phyloP scores from a whole-genome alignment of 306 rosid species.

The Sicyos baderoa region DNA sequence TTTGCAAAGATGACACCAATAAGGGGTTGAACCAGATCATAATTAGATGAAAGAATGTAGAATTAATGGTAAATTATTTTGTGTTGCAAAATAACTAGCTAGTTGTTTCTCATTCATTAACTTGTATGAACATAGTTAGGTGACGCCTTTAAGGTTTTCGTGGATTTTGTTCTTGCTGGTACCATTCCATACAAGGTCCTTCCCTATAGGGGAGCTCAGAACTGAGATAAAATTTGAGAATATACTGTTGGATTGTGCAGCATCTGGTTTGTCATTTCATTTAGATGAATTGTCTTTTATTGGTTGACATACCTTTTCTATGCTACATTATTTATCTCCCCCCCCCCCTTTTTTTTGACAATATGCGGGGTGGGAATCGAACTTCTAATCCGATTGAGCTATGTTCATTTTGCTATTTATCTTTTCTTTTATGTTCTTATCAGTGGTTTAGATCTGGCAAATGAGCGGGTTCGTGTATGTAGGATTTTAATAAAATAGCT shows the following conservation, averaged over 20 bases:
- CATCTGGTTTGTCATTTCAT: neutral
- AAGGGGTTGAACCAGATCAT: neutral
- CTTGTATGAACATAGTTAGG: neutral
- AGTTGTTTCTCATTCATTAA: neutral
- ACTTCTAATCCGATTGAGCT: too few species aligned
- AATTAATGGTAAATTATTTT: neutral
- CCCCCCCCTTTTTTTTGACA: too few species aligned
- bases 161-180: neutral
- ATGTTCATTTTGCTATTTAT: too few species aligned
- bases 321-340: neutral
- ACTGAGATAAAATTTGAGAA: conserved; percentile 12
- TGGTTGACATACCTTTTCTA: neutral
- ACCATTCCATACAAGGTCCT: neutral
- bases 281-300: neutral
- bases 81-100: neutral
- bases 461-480: neutral
- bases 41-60: neutral
- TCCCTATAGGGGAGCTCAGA: neutral
- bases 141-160: neutral
- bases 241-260: neutral
- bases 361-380: too few species aligned
- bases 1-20: neutral
- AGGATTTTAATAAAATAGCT: conserved; percentile 3
- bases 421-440: neutral
- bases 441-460: neutral